A percentile compares a stretch with the other conserved stretches of the same genome.
These are phyloP conservation scores for Aegle marmelos DNA, from an alignment of 345 rosid genomes.

Conservation along the genomic window DNA sequence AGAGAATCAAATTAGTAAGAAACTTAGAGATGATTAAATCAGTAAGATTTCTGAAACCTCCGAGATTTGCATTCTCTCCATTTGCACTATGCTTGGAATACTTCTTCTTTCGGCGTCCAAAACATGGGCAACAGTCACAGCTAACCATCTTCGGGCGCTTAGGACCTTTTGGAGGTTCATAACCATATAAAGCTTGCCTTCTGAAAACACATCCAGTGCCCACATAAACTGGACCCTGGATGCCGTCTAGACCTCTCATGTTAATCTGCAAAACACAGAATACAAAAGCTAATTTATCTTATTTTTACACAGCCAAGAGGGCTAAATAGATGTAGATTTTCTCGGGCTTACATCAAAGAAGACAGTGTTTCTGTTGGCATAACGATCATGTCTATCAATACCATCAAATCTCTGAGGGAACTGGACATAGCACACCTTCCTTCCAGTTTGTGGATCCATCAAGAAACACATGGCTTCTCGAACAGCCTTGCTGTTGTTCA, in stretches of 20 bases:
- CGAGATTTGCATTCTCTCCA: constrained; percentile 50
- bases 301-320: background rate
- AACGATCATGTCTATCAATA: constrained; percentile 78
- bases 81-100: constrained; percentile 40
- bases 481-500: constrained; percentile 84
- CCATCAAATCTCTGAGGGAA: constrained; percentile 94
- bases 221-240: constrained; percentile 95
- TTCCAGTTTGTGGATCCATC: constrained; percentile 90
- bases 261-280: constrained; percentile 45
- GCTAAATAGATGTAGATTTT: background rate
- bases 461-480: constrained; percentile 93
- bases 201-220: constrained; percentile 98
- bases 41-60: constrained; percentile 40
- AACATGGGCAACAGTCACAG: constrained; percentile 97
- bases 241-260: constrained; percentile 83
- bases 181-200: constrained; percentile 94
- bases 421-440: constrained; percentile 84
- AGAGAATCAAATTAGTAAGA: background rate
- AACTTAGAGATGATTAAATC: background rate
- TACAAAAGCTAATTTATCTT: background rate
- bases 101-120: constrained; percentile 70
- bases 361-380: constrained; percentile 87
- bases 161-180: constrained; percentile 82
- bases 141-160: constrained; percentile 95
- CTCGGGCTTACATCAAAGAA: constrained; percentile 74